Conservation (phyloP, 768 basidiomycete genomes). For the Dioszegia hungarica region DNA sequence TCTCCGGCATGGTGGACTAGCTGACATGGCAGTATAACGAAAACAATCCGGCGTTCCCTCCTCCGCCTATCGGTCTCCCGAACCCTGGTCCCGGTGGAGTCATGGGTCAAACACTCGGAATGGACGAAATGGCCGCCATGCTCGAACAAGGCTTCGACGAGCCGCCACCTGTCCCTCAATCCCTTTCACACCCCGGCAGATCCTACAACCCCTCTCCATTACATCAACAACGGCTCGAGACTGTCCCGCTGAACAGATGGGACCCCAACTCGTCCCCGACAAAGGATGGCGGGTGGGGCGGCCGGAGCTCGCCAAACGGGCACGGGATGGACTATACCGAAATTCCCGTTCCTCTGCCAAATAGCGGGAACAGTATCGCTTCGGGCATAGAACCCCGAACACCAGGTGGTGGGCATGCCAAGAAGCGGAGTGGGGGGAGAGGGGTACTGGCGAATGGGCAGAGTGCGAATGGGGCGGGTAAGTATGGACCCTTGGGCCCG, state of each 20-base stretch:
- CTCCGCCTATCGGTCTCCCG: constrained; percentile 72
- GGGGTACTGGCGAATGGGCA: constrained; percentile 13
- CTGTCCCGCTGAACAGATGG: constrained; percentile 9
- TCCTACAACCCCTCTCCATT: constrained; percentile 19
- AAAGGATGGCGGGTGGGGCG: constrained; percentile 5
- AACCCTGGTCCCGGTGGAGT: constrained; percentile 8
- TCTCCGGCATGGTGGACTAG: not conserved
- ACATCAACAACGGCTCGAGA: constrained; percentile 15
- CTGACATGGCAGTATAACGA: constrained; percentile 67
- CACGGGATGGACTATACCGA: constrained; percentile 4
- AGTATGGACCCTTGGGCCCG: constrained; percentile 45
- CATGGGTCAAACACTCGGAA: constrained; percentile 58
- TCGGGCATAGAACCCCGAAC: constrained; percentile 33
- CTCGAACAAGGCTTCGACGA: constrained; percentile 86
- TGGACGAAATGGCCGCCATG: constrained; percentile 83
- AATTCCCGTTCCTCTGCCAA: constrained; percentile 14
- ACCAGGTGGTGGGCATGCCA: constrained; percentile 40
- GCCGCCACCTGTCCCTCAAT: constrained; percentile 18
- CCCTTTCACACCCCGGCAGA: not conserved
- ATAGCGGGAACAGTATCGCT: constrained; percentile 19
- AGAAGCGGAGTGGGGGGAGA: constrained; percentile 43
- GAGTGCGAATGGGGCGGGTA: constrained; percentile 12
- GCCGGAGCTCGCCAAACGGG: not conserved
- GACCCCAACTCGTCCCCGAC: constrained; percentile 12
- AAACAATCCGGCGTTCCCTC: constrained; percentile 66